A percentile compares a stretch with the other conserved stretches of the same genome.
phyloP scores from a whole-genome alignment of 2,329 filamentous ascomycete species.

The Fusarium graminum region DNA sequence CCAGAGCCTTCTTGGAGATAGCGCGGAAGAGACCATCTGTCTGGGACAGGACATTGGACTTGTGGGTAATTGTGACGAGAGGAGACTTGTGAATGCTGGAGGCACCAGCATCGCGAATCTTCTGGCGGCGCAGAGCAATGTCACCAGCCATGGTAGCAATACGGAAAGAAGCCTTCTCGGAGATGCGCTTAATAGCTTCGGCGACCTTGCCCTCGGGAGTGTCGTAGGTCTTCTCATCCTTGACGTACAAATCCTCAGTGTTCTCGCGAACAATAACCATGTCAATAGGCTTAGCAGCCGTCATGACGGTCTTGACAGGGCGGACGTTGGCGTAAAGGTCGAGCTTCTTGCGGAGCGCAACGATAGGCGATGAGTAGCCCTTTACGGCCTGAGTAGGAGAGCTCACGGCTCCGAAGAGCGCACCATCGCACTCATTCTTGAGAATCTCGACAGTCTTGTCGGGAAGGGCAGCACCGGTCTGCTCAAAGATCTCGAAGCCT shows the following conservation, averaged over 20 bases:
- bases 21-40: slow-evolving; percentile 96
- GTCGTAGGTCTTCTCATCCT: slow-evolving; percentile 89
- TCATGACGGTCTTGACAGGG: slow-evolving; percentile 86
- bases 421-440: slow-evolving; percentile 91
- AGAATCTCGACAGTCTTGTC: slow-evolving; percentile 92
- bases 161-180: slow-evolving; percentile 83
- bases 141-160: slow-evolving; percentile 96
- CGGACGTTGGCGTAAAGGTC: slow-evolving; percentile 98
- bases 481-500: slow-evolving; percentile 93
- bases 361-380: slow-evolving; percentile 96
- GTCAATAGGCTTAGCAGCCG: slow-evolving; percentile 80
- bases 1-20: slow-evolving; percentile 80
- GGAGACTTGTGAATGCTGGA: slow-evolving; percentile 74
- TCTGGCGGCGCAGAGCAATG: slow-evolving; percentile 88
- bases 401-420: slow-evolving; percentile 94
- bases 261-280: slow-evolving; percentile 99
- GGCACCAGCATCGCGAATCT: slow-evolving; percentile 73
- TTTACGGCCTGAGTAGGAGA: slow-evolving; percentile 90
- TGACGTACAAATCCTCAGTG: slow-evolving; percentile 98
- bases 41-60: slow-evolving; percentile 96
- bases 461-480: slow-evolving; percentile 88
- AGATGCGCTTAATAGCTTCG: slow-evolving; percentile 98
- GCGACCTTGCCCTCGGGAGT: slow-evolving; percentile 85
- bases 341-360: slow-evolving; percentile 94
- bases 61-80: slow-evolving; percentile 96